Base-by-base conservation (phyloP, 495 filamentous ascomycete species). In the Mycothermus thermophilus region DNA sequence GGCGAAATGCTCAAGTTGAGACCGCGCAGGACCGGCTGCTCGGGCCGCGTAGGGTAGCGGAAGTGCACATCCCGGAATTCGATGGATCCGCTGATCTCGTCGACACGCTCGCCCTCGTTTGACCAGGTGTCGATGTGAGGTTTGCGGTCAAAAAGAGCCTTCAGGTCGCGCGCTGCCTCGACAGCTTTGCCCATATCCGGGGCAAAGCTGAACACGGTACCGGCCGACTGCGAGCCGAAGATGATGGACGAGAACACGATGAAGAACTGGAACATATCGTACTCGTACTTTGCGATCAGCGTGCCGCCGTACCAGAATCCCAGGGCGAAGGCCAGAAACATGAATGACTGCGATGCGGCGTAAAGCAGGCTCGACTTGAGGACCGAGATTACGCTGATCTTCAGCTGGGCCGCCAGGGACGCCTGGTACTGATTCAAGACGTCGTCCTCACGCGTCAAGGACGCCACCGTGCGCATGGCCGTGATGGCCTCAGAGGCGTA, bases 401-500 rank as follows among this genome's bases (percentile, higher is more conserved):
- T 44, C 35, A 52, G 50, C 41, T 57, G 48, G 11, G 17, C 37
- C 13, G 44, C 54, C 7, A 60, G 47, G 8, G 37, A 37, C 11
- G 37, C 41, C 13, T 28, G 43, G 53, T 96, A 97, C 20, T 74
- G 62, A 14, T 58, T 37, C 53, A 79, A 70, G 3, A 97, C 86
- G 47, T 93, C 83, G 0, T 62, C 50, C 40, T 63, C 59, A 4
- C 53, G 54, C 0, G 51, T 55, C 21, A 95, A 66, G 13, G 78
- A 78, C 11, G 86, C 84, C 5, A 95, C 84, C 13, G 87, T 95
- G 28, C 86, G 79, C 47, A 94, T 93, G 19, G 85, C 78, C 10
- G 76, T 78, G 28, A 82, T 85, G 23, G 85, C 86, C 53, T 95
- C 87, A 41, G 82, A 90, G 17, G 87, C 87, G 52, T 78, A 93